Base-by-base conservation (phyloP, 2,329 filamentous ascomycete genomes). In the Furcasterigmium sp. region DNA sequence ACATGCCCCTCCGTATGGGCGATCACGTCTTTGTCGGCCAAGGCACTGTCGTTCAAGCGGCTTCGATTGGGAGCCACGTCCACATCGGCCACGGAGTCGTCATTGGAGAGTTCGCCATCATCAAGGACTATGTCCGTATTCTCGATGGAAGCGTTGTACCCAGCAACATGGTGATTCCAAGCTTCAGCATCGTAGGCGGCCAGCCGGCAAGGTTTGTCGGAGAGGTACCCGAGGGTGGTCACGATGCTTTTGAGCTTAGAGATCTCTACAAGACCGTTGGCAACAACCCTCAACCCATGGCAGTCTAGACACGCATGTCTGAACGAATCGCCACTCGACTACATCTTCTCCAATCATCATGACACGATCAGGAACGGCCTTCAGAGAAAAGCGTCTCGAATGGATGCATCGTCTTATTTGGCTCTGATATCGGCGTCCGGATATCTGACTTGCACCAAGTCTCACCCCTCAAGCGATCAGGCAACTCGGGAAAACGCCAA, bases 11-110 rank as follows among this genome's bases (percentile, higher is more conserved):
- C 54, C 88, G 93, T 48, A 86, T 98, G 51, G 90, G 90, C 37
- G 91, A 96, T 62, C 91, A 97, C 66, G 91, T 96, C 50, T 96
- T 91, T 64, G 78, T 98, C 39, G 91, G 89, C 46, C 75, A 80
- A 56, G 71, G 73, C 26, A 82, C 82, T 29, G 79, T 91, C 30
- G 77, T 98, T 29, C 88, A 93, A 60, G 89, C 91, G 1, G 89
- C 90, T 7, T 78, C 80, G 28, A 80, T 98, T 42, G 87, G 87
- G 2, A 89, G 77, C 53, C 88, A 96, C 65, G 90, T 97, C 14
- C 80, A 89, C 59, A 87, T 98, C 48, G 91, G 90, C 18, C 75
- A 76, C 43, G 80, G 82, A 41, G 87, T 83, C 49, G 84, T 85
- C 1, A 74, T 98, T 39, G 87, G 88, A 44, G 85, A 90, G 53